Evolutionary conservation across 2,329 filamentous ascomycete species (phyloP).

Genomic region (Tolypocladium guangdongense): DNA sequence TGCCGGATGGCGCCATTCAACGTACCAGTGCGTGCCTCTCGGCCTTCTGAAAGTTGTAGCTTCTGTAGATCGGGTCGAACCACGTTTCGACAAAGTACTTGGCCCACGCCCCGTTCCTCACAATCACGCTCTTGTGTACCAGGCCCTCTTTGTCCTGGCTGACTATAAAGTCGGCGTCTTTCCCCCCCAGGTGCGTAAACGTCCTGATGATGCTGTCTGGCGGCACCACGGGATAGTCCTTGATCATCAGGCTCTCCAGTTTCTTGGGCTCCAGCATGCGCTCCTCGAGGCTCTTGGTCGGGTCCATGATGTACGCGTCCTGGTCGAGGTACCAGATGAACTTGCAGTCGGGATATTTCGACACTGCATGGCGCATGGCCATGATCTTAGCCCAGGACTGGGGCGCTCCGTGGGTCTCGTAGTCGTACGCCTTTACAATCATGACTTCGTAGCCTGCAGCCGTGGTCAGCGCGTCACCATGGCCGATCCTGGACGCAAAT

Average conservation of each 20-base stretch:
- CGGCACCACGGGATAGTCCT: slow-evolving; percentile 76
- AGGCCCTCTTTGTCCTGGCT: slow-evolving; percentile 78
- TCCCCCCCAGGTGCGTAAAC: slow-evolving; percentile 66
- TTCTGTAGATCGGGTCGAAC: slow-evolving; percentile 90
- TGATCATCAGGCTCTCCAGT: slow-evolving; percentile 72
- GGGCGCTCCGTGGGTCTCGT: slow-evolving; percentile 53
- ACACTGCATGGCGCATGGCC: slow-evolving; percentile 80
- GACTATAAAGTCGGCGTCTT: slow-evolving; percentile 70
- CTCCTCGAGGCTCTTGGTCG: slow-evolving; percentile 54
- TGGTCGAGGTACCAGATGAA: slow-evolving; percentile 85
- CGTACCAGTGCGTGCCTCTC: slow-evolving; percentile 82
- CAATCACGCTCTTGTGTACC: slow-evolving; percentile 63
- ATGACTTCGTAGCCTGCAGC: slow-evolving; percentile 71
- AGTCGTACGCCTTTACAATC: slow-evolving; percentile 67
- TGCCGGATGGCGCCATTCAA: slow-evolving; percentile 1
- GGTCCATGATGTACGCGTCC: slow-evolving; percentile 82
- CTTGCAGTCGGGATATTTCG: slow-evolving; percentile 61
- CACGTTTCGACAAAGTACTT: slow-evolving; percentile 89
- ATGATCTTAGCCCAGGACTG: slow-evolving; percentile 68
- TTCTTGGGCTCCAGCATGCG: slow-evolving; percentile 56
- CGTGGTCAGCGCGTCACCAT: background rate
- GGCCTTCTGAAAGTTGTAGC: slow-evolving; percentile 93
- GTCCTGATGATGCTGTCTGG: slow-evolving; percentile 97
- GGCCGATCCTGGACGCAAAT: background rate
- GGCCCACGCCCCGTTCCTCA: slow-evolving; percentile 80